phyloP scores from a whole-genome alignment of 1,139 yeast genomes.

The Pichia sp. region DNA sequence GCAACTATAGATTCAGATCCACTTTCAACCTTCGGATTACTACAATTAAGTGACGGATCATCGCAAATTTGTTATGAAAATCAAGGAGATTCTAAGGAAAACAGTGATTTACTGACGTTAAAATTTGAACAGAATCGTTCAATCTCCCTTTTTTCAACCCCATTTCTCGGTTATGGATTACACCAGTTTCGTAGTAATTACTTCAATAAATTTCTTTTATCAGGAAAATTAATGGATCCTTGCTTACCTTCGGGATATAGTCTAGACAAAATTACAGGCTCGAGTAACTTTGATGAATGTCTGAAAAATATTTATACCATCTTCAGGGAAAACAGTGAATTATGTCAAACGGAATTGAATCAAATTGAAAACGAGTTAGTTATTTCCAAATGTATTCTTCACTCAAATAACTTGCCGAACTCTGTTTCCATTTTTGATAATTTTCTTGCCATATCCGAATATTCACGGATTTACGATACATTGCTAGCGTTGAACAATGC shows the following conservation, averaged over 20 bases:
- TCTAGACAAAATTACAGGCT: slow-evolving; percentile 8
- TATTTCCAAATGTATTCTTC: slow-evolving; percentile 39
- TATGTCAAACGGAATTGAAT: slow-evolving; percentile 4
- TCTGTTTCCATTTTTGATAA: slow-evolving; percentile 62
- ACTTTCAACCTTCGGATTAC: slow-evolving; percentile 47
- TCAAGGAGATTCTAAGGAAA: too few relatives aligned
- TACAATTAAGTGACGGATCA: slow-evolving; percentile 88
- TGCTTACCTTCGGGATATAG: slow-evolving; percentile 53
- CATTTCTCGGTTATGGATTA: slow-evolving; percentile 74
- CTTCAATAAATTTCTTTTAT: slow-evolving; percentile 19
- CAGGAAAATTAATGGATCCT: slow-evolving; percentile 35
- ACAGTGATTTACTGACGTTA: too few relatives aligned
- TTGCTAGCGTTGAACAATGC: too few relatives aligned
- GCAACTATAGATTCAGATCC: slow-evolving; percentile 28
- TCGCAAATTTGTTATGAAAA: slow-evolving; percentile 69
- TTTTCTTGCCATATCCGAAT: slow-evolving; percentile 75
- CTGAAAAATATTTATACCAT: slow-evolving; percentile 19
- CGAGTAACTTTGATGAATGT: not conserved
- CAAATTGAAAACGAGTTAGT: too few relatives aligned
- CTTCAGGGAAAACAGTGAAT: slow-evolving; percentile 18
- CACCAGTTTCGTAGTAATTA: slow-evolving; percentile 56
- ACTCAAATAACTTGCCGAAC: slow-evolving; percentile 45
- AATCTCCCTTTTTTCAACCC: slow-evolving; percentile 47
- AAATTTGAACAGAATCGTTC: slow-evolving; percentile 32
- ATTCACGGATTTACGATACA: slow-evolving; percentile 30